Conservation (phyloP, 2,329 filamentous ascomycete species). For the Fusarium continuum region DNA sequence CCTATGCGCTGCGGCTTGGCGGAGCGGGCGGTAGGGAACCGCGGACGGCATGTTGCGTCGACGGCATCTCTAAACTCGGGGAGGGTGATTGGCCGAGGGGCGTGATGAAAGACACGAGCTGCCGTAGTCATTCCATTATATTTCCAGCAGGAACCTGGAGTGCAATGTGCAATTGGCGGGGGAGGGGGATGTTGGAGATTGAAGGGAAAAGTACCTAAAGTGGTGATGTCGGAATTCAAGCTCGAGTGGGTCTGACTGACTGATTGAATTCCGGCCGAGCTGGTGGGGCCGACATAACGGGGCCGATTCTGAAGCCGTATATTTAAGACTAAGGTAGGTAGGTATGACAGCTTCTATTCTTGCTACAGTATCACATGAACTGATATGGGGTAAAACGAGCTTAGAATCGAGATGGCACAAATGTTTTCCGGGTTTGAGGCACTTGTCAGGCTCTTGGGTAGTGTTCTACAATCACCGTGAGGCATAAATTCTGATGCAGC, state of each 20-base stretch:
- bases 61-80: slow-evolving; percentile 58
- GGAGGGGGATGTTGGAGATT: not conserved
- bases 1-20: slow-evolving; percentile 53
- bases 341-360: too few relatives aligned
- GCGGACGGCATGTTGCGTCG: slow-evolving; percentile 58
- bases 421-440: too few relatives aligned
- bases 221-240: slow-evolving; percentile 23
- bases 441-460: too few relatives aligned
- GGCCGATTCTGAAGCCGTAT: too few relatives aligned
- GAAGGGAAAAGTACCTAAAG: slow-evolving; percentile 23
- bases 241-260: slow-evolving; percentile 10
- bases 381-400: too few relatives aligned
- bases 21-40: slow-evolving; percentile 56
- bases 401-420: too few relatives aligned
- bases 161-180: slow-evolving; percentile 28
- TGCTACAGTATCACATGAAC: too few relatives aligned
- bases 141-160: slow-evolving; percentile 25
- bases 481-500: too few relatives aligned
- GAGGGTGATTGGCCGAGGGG: slow-evolving; percentile 50
- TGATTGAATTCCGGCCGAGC: slow-evolving; percentile 13
- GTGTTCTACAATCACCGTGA: too few relatives aligned
- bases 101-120: slow-evolving; percentile 49
- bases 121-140: slow-evolving; percentile 50
- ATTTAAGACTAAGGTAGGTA: too few relatives aligned
- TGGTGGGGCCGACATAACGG: slow-evolving; percentile 17